Evolutionary conservation across 108 stramenopile genomes (phyloP), one percentile per base, ranked within the genome.

Genomic region (Skeletonema costatum): DNA sequence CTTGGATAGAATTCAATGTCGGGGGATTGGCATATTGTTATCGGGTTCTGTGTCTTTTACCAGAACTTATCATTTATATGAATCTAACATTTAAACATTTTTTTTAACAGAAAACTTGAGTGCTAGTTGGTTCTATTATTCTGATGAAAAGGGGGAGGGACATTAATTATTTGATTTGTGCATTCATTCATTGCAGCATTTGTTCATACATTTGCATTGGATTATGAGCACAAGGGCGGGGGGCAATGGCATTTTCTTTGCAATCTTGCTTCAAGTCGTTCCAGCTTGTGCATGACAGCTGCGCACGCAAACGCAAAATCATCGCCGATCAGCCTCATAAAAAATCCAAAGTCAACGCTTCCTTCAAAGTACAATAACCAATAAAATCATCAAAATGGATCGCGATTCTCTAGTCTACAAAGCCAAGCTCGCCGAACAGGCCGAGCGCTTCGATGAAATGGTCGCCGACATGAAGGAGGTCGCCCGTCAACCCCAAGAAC

Each of bases 361-460:
- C 25, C n/a, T 29, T 56, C 29, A 17, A 30, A 44, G 8, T 17
- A n/a, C n/a, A n/a, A n/a, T 41, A 0, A 70, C 1, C 41, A 68
- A 70, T 25, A 35, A 36, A 72, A 67, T 46, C 53, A 51, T 64
- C 74, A 90, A 60, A 31, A 95, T 95, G 94, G 94, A 95, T 59
- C 94, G 94, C 64, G 92, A 95, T 70, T 81, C 90, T 80, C 93
- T 97, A 53, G 98, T 99, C 14, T 97, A 97, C 96, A 95, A 93
- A 85, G 99, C 99, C 82, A 99, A 99, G 95, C 96, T 99, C 68
- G 98, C 98, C 70, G 99, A 99, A 80, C 98, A 99, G 86, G 99
- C 98, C 60, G 98, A 99, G 85, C 97, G 98, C 65, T 98, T 95
- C 86, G 96, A 96, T 76, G 97, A 98, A 74, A 96, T 96, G 97